These are phyloP conservation scores for Westerdykella sp. DNA, from an alignment of 2,329 filamentous ascomycete genomes.

Conservation along the genomic window DNA sequence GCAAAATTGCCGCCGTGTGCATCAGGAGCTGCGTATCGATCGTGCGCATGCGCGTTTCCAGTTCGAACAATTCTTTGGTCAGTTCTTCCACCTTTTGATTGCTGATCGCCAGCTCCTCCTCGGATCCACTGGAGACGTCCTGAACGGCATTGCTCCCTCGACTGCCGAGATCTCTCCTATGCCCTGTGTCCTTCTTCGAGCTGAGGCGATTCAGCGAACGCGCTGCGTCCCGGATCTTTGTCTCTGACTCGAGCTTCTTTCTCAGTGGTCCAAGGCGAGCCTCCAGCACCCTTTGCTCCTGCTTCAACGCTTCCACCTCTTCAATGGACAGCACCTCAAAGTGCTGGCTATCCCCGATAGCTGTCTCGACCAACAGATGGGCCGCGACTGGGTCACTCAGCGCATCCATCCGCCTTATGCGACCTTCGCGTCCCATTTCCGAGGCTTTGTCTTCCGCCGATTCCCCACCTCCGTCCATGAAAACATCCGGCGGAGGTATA, in stretches of 20 bases:
- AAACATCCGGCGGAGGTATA: conserved; percentile 35
- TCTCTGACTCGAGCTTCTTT: conserved; percentile 80
- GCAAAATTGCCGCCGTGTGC: conserved; percentile 87
- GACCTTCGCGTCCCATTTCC: conserved; percentile 24
- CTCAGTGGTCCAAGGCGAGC: conserved; percentile 76
- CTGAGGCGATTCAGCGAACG: conserved; percentile 79
- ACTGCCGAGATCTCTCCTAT: conserved; percentile 48
- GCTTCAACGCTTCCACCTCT: conserved; percentile 87
- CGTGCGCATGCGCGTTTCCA: conserved; percentile 70
- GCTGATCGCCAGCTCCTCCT: conserved; percentile 67
- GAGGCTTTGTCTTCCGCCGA: conserved; percentile 20
- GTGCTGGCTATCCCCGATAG: conserved; percentile 76
- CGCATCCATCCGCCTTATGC: conserved; percentile 26
- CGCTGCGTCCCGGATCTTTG: conserved; percentile 90
- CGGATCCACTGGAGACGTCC: conserved; percentile 49
- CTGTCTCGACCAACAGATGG: conserved; percentile 89
- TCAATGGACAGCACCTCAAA: conserved; percentile 85
- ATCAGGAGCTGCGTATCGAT: conserved; percentile 71
- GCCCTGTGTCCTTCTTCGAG: conserved; percentile 47
- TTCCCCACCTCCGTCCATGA: conserved; percentile 26
- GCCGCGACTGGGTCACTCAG: conserved; percentile 63
- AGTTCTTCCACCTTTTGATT: conserved; percentile 81
- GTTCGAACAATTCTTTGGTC: conserved; percentile 68
- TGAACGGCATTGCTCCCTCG: conserved; percentile 41
- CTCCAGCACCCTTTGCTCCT: conserved; percentile 66